These are phyloP conservation scores for Galerina marginata DNA, from an alignment of 768 basidiomycete species.

Conservation along the genomic window DNA sequence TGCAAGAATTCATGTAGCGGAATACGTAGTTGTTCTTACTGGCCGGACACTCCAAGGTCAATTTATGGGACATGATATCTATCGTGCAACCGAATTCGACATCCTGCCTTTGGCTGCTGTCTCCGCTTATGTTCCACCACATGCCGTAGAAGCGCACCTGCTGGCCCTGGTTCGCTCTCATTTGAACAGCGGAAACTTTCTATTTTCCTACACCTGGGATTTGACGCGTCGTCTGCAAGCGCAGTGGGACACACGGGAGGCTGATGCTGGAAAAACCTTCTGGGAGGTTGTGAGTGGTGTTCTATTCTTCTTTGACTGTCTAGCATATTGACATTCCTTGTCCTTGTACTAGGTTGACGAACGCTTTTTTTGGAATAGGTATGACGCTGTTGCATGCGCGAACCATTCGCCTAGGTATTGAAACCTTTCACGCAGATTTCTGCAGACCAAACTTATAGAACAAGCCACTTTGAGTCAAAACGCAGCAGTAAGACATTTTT, in stretches of 20 bases:
- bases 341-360: conserved; percentile 75
- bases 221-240: conserved; percentile 86
- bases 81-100: conserved; percentile 88
- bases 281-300: conserved; percentile 76
- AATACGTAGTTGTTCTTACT: conserved; percentile 91
- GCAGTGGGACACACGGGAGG: conserved; percentile 67
- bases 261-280: conserved; percentile 58
- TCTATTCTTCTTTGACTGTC: not conserved
- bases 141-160: conserved; percentile 88
- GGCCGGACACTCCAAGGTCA: conserved; percentile 78
- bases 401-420: not conserved
- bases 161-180: conserved; percentile 88
- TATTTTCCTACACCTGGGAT: conserved; percentile 92
- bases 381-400: conserved; percentile 15
- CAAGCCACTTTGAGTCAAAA: conserved; percentile 45
- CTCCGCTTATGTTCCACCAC: conserved; percentile 69
- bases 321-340: not conserved
- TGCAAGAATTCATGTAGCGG: conserved; percentile 59
- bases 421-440: conserved; percentile 37
- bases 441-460: conserved; percentile 68
- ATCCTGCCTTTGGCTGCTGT: conserved; percentile 84
- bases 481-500: conserved; percentile 54
- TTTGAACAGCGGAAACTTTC: conserved; percentile 76
- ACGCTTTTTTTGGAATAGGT: conserved; percentile 99
- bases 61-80: conserved; percentile 86